Conservation (phyloP, 306 rosid genomes). For the Purshia tridentata region DNA sequence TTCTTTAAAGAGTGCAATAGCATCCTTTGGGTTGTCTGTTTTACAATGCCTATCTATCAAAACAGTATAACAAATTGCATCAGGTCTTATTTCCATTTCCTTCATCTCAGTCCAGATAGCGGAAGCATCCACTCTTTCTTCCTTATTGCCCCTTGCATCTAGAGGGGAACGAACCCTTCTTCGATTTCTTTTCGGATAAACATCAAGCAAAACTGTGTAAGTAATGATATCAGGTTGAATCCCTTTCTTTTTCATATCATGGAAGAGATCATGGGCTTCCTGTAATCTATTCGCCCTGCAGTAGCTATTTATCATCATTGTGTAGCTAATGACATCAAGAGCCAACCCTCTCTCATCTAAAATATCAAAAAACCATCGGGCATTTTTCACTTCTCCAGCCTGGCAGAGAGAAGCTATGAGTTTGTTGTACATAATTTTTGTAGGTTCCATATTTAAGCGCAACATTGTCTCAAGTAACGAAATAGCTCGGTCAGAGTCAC, state of each 20-base stretch:
- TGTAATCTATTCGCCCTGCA: slow-evolving; percentile 53
- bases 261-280: slow-evolving; percentile 60
- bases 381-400: slow-evolving; percentile 48
- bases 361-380: slow-evolving; percentile 45
- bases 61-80: slow-evolving; percentile 68
- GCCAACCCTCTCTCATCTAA: slow-evolving; percentile 39
- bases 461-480: slow-evolving; percentile 44
- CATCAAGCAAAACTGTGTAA: slow-evolving; percentile 74
- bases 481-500: slow-evolving; percentile 36
- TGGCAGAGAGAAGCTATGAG: slow-evolving; percentile 61
- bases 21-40: slow-evolving; percentile 49
- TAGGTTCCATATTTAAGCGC: slow-evolving; percentile 47
- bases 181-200: slow-evolving; percentile 37
- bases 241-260: slow-evolving; percentile 64
- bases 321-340: slow-evolving; percentile 69
- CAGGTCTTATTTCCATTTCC: slow-evolving; percentile 54
- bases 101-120: slow-evolving; percentile 60
- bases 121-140: slow-evolving; percentile 25
- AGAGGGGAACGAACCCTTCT: slow-evolving; percentile 15
- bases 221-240: slow-evolving; percentile 66
- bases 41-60: slow-evolving; percentile 59
- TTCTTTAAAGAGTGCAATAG: slow-evolving; percentile 48
- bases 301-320: slow-evolving; percentile 69
- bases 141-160: slow-evolving; percentile 12
- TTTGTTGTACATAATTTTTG: slow-evolving; percentile 45